These are phyloP conservation scores for Erigeron canadensis DNA, from an alignment of 129 eudicot genomes.

Conservation along the genomic window DNA sequence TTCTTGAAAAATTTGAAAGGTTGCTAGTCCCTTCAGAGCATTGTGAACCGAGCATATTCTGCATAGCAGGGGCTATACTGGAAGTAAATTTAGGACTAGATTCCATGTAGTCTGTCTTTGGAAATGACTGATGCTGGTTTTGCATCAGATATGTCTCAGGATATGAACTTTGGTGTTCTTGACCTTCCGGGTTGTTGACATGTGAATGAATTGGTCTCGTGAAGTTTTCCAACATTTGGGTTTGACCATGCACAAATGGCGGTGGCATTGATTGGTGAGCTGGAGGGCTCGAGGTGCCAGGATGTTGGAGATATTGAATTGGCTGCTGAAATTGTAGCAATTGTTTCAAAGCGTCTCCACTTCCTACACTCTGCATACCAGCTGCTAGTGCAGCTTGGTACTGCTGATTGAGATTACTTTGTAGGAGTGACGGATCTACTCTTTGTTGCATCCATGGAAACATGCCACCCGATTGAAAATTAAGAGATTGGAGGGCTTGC, in stretches of 20 bases:
- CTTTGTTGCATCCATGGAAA: conserved; percentile 96
- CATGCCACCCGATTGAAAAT: conserved; percentile 68
- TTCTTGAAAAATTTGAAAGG: conserved; percentile 50
- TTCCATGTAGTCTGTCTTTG: conserved; percentile 53
- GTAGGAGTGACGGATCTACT: conserved; percentile 55
- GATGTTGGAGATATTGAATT: conserved; percentile 67
- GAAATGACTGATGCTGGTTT: conserved; percentile 51
- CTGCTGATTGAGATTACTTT: conserved; percentile 80
- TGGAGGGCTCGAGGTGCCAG: conserved; percentile 40
- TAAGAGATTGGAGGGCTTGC: conserved; percentile 62
- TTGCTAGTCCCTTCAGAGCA: conserved; percentile 61
- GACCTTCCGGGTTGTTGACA: conserved; percentile 46
- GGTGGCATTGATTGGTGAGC: conserved; percentile 53
- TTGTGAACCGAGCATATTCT: conserved; percentile 59
- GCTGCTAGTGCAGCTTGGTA: conserved; percentile 75
- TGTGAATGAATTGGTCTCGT: conserved; percentile 47
- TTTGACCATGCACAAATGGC: conserved; percentile 58
- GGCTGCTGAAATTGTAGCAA: conserved; percentile 82
- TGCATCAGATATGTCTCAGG: conserved; percentile 56
- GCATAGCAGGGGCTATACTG: conserved; percentile 44
- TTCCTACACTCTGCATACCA: conserved; percentile 53
- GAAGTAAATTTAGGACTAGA: conserved; percentile 43
- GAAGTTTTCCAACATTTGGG: conserved; percentile 63
- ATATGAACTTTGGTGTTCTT: conserved; percentile 40
- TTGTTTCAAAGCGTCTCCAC: conserved; percentile 60